phyloP scores from a whole-genome alignment of 306 rosid species.

The Medicago arabica region DNA sequence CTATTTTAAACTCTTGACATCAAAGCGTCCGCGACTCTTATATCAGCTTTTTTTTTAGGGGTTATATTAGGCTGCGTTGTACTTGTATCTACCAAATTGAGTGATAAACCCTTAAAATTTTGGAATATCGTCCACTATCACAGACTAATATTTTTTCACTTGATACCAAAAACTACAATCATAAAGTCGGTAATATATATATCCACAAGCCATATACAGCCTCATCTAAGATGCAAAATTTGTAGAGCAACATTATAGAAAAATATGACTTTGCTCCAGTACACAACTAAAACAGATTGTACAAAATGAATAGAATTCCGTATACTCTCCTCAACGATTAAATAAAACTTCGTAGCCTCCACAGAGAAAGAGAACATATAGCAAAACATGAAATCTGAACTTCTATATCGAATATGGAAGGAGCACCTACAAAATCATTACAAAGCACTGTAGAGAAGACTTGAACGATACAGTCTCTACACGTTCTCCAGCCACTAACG shows the following conservation, averaged over 20 bases:
- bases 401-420: conserved; percentile 43
- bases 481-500: conserved; percentile 38
- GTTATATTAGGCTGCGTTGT: no score
- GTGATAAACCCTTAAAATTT: background rate
- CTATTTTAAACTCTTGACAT: no score
- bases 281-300: conserved; percentile 53
- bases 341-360: conserved; percentile 59
- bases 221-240: conserved; percentile 52
- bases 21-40: background rate
- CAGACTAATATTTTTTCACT: background rate
- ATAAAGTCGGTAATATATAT: conserved; percentile 27
- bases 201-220: conserved; percentile 41
- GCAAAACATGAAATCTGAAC: conserved; percentile 46
- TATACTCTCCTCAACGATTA: conserved; percentile 57
- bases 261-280: conserved; percentile 48
- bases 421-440: conserved; percentile 42
- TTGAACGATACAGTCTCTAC: conserved; percentile 40
- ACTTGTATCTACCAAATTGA: background rate
- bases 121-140: background rate
- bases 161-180: conserved; percentile 16
- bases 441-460: conserved; percentile 34
- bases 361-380: conserved; percentile 46
- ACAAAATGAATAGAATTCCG: conserved; percentile 69
- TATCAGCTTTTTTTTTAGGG: no score
- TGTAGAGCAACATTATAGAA: conserved; percentile 51